Evolutionary conservation across 2,329 filamentous ascomycete species (phyloP).

Genomic region (Claviceps lovelessii): DNA sequence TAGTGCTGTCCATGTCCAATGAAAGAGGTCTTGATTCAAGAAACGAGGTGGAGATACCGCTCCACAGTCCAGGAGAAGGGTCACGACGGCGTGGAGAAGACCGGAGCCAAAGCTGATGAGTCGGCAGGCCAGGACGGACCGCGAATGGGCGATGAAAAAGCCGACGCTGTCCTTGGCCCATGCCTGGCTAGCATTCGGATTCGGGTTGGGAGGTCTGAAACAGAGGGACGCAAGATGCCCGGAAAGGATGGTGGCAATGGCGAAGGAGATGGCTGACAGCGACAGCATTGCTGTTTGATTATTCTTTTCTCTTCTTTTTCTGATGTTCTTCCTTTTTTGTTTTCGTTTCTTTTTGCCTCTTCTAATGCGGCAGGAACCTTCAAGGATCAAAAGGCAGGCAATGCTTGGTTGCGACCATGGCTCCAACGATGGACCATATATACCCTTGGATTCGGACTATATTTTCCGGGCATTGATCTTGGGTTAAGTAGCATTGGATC

Average conservation of each 20-base stretch:
- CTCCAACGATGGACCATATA: not conserved
- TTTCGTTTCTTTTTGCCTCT: too few relatives aligned
- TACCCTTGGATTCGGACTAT: too few relatives aligned
- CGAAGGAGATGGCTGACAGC: conserved; percentile 2
- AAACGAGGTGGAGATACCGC: not conserved
- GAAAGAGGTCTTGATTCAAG: conserved; percentile 16
- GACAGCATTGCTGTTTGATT: not conserved
- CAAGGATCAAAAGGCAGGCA: not conserved
- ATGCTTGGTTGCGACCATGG: not conserved
- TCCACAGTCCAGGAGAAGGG: not conserved
- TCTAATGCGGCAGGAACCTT: not conserved
- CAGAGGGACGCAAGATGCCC: not conserved
- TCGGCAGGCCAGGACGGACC: not conserved
- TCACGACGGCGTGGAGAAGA: not conserved
- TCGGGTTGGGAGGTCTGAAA: conserved; percentile 2
- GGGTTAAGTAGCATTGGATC: too few relatives aligned
- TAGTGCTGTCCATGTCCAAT: conserved; percentile 19
- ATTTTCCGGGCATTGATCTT: too few relatives aligned
- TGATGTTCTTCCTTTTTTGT: too few relatives aligned
- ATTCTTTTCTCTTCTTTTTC: not conserved
- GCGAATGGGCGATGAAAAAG: not conserved
- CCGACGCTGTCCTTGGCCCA: conserved; percentile 3
- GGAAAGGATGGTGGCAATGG: not conserved
- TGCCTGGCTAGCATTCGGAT: not conserved
- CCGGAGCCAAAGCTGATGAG: not conserved